A percentile compares a stretch with the other conserved stretches of the same genome.
phyloP scores from a whole-genome alignment of 2,329 filamentous ascomycete genomes.

The Zymoseptoria passerinii region DNA sequence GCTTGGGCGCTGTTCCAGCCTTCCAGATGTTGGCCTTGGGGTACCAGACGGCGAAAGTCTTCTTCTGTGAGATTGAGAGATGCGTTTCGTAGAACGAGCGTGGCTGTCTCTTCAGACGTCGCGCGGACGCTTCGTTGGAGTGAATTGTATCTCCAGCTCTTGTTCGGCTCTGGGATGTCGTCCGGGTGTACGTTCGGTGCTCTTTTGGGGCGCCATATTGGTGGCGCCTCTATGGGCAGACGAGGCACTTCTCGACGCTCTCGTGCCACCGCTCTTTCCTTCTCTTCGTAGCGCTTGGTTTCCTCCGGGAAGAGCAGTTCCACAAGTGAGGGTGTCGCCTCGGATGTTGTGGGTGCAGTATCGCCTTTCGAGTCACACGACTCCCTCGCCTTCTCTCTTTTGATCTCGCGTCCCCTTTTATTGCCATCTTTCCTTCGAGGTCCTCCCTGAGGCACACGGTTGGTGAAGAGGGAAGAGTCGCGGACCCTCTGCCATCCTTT shows the following conservation, averaged over 20 bases:
- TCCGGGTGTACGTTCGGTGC: background rate
- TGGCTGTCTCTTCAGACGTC: constrained; percentile 24
- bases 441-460: background rate
- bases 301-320: constrained; percentile 51
- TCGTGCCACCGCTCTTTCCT: constrained; percentile 5
- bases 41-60: constrained; percentile 63
- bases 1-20: constrained; percentile 50
- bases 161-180: background rate
- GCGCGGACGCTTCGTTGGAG: background rate
- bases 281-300: constrained; percentile 23
- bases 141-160: background rate
- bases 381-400: background rate
- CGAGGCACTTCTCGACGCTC: constrained; percentile 28
- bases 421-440: background rate
- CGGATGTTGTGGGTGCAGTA: background rate
- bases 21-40: constrained; percentile 55
- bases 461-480: background rate
- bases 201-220: too few species aligned
- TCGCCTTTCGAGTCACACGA: background rate
- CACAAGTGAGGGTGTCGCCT: constrained; percentile 31
- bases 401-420: background rate
- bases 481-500: background rate
- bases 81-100: constrained; percentile 52
- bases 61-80: constrained; percentile 53
- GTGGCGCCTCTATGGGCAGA: constrained; percentile 21